Evolutionary conservation across 1,284 basidiomycete species (phyloP).

Genomic region (Malassezia brasiliensis): DNA sequence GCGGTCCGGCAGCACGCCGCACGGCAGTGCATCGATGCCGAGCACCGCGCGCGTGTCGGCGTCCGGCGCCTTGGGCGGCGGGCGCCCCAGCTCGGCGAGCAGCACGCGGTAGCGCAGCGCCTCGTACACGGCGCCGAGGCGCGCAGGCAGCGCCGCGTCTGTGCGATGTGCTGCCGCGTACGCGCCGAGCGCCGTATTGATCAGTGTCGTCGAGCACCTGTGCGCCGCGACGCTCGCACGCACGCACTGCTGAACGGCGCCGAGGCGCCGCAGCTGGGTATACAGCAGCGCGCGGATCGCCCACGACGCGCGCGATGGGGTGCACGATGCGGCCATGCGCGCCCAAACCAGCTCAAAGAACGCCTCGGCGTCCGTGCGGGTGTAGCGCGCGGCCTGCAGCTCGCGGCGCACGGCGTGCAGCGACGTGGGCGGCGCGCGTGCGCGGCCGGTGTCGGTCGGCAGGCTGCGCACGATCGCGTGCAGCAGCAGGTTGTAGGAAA

Average conservation of each 20-base stretch:
- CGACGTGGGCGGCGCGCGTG: background rate
- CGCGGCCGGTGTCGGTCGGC: background rate
- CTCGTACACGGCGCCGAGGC: conserved; percentile 6
- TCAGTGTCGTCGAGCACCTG: background rate
- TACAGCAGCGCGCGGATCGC: conserved; percentile 6
- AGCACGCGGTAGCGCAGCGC: conserved; percentile 4
- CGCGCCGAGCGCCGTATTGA: conserved; percentile 6
- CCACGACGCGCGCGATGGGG: conserved; percentile 11
- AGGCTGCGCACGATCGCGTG: conserved; percentile 11
- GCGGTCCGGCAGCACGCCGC: background rate
- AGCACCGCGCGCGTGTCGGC: background rate
- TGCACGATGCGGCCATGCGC: background rate
- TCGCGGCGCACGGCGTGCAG: background rate
- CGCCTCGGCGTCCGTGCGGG: background rate
- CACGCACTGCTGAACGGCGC: background rate
- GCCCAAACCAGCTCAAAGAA: conserved; percentile 9
- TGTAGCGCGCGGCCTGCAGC: background rate
- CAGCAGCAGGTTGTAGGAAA: conserved; percentile 15
- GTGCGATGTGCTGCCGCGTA: background rate
- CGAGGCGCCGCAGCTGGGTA: background rate
- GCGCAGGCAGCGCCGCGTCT: background rate
- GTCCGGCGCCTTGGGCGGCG: background rate
- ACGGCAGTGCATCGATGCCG: conserved; percentile 1
- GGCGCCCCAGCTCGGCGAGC: background rate
- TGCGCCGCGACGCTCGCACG: background rate